A percentile compares a stretch with the other conserved stretches of the same genome.
phyloP scores from a whole-genome alignment of 345 rosid species.

The Eutrema heterophyllum region DNA sequence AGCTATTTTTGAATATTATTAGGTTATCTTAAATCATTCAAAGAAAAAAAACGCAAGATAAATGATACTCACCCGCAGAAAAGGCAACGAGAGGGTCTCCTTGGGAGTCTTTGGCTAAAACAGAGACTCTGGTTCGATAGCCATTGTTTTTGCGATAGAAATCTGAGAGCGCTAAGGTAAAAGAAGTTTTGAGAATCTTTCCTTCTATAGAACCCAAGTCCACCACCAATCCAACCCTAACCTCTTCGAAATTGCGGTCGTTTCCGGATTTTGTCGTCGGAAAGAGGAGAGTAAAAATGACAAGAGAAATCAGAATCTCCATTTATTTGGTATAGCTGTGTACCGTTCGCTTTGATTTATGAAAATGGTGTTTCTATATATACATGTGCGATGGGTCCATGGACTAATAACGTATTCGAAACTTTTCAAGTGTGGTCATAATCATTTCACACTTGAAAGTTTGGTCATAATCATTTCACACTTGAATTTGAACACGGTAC shows the following conservation, averaged over 20 bases:
- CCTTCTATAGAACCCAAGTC: constrained; percentile 13
- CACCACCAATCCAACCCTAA: constrained; percentile 17
- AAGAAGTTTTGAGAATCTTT: not conserved
- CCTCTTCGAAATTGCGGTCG: not conserved
- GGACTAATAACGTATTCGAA: too few species aligned
- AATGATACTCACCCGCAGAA: constrained; percentile 12
- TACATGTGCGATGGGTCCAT: too few species aligned
- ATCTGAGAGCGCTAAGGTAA: constrained; percentile 18
- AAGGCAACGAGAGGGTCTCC: constrained; percentile 22
- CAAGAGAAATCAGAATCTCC: not conserved
- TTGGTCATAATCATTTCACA: too few species aligned
- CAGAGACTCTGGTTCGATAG: constrained; percentile 6
- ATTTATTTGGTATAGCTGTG: not conserved
- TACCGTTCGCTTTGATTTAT: too few species aligned
- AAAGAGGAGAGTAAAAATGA: not conserved
- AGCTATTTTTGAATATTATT: too few species aligned
- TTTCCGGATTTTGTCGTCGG: not conserved
- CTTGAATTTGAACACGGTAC: too few species aligned
- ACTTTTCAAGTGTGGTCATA: too few species aligned
- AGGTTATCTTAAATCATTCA: too few species aligned
- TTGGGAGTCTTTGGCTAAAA: constrained; percentile 13
- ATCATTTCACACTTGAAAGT: too few species aligned
- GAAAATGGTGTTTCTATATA: too few species aligned
- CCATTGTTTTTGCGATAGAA: not conserved
- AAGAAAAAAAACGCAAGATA: too few species aligned